Conservation (phyloP, 2,329 filamentous ascomycete species). For the Cladorrhinum sp. region DNA sequence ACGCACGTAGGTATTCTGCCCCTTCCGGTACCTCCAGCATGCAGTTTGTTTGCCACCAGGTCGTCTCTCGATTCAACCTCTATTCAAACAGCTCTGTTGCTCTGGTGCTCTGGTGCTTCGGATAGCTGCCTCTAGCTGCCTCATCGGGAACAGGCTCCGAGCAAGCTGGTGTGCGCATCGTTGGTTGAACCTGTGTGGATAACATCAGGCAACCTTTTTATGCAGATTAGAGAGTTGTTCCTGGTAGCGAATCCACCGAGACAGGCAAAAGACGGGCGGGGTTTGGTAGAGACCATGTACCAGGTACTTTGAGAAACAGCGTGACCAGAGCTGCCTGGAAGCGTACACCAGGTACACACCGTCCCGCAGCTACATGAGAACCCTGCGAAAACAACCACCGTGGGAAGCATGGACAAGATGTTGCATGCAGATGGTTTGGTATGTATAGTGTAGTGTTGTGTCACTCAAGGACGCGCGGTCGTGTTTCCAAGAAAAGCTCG, state of each 20-base stretch:
- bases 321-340: background rate
- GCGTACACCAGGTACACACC: background rate
- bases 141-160: constrained; percentile 18
- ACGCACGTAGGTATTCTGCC: constrained; percentile 13
- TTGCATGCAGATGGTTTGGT: background rate
- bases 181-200: constrained; percentile 6
- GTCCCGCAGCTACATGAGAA: background rate
- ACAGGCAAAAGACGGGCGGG: background rate
- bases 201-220: constrained; percentile 7
- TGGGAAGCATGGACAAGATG: background rate
- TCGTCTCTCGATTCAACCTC: no score
- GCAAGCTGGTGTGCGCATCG: constrained; percentile 4
- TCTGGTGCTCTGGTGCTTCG: background rate
- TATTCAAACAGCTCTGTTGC: no score
- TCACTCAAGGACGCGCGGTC: constrained; percentile 5
- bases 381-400: background rate
- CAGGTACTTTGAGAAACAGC: background rate
- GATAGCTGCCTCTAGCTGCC: constrained; percentile 15
- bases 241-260: constrained; percentile 2
- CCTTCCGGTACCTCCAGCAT: constrained; percentile 8
- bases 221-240: constrained; percentile 4
- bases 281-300: background rate
- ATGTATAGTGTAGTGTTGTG: background rate
- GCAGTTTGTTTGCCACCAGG: background rate
- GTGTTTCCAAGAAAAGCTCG: background rate